Conservation (phyloP, 208 protist species). For the Phytomonas francai region DNA sequence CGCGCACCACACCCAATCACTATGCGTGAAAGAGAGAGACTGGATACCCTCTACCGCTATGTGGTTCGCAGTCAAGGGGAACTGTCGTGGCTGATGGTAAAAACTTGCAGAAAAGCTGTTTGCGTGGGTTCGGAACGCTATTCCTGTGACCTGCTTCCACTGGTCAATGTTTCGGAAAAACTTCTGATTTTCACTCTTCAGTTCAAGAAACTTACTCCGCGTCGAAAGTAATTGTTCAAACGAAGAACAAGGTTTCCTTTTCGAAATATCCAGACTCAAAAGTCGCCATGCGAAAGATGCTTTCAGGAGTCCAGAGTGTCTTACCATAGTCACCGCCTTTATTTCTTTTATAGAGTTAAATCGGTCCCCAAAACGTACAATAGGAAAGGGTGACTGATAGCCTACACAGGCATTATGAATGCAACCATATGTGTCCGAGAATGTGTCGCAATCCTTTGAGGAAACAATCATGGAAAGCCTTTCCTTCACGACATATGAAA, state of each 20-base stretch:
- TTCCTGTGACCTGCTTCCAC: background rate
- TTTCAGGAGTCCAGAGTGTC: background rate
- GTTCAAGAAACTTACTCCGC: background rate
- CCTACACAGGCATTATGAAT: conserved; percentile 32
- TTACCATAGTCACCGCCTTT: background rate
- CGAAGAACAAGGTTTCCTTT: background rate
- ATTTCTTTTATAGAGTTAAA: background rate
- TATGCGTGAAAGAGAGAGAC: background rate
- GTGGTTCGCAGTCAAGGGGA: background rate
- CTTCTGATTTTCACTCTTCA: background rate
- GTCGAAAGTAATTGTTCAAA: background rate
- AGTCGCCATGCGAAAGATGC: background rate
- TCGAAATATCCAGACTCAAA: background rate
- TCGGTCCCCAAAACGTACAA: conserved; percentile 22
- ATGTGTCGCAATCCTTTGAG: conserved; percentile 28
- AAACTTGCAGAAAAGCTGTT: background rate
- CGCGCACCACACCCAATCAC: background rate
- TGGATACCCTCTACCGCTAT: background rate
- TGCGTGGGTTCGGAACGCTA: background rate
- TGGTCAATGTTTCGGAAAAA: background rate
- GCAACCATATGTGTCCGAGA: conserved; percentile 45
- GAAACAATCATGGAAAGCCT: background rate
- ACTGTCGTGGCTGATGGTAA: background rate
- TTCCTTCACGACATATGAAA: background rate
- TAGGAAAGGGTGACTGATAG: conserved; percentile 40